These are phyloP conservation scores for Candida sp. DNA, from an alignment of 1,139 yeast genomes.

Conservation along the genomic window DNA sequence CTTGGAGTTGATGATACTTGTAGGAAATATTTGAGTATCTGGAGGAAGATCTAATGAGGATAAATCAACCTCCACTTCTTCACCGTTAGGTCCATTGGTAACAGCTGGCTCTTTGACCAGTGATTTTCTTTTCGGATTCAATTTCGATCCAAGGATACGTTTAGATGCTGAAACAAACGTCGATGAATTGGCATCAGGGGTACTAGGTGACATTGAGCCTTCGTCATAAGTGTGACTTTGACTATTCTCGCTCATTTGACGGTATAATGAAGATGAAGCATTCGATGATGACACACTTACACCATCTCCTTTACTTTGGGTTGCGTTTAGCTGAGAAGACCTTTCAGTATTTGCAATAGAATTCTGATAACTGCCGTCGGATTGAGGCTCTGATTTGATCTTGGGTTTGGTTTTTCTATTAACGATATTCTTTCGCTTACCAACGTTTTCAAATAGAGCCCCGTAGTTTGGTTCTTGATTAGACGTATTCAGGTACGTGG, in stretches of 20 bases:
- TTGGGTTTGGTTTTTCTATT: conserved; percentile 11
- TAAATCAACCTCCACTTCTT: conserved; percentile 41
- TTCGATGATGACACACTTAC: conserved; percentile 15
- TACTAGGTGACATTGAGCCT: conserved; percentile 4
- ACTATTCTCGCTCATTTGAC: conserved; percentile 1
- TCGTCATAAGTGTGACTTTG: background rate
- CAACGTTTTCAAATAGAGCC: conserved; percentile 44
- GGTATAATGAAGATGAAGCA: conserved; percentile 13
- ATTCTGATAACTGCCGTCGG: conserved; percentile 6
- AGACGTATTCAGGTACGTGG: conserved; percentile 1
- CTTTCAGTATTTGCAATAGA: conserved; percentile 12
- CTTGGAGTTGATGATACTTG: conserved; percentile 30
- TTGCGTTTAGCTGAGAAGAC: conserved; percentile 9
- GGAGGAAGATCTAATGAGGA: conserved; percentile 41
- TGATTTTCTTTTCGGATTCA: conserved; percentile 22
- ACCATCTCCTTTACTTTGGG: conserved; percentile 5
- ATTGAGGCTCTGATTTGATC: conserved; percentile 2
- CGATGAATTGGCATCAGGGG: conserved; percentile 9
- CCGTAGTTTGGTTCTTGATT: conserved; percentile 41
- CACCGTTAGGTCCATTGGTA: conserved; percentile 27
- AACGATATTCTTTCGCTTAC: conserved; percentile 36
- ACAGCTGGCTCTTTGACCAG: conserved; percentile 15
- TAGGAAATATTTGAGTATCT: conserved; percentile 35
- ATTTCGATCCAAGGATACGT: conserved; percentile 37
- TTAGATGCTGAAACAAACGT: conserved; percentile 36